Conservation (phyloP, 2,329 filamentous ascomycete genomes). For the Rutstroemia sp. region DNA sequence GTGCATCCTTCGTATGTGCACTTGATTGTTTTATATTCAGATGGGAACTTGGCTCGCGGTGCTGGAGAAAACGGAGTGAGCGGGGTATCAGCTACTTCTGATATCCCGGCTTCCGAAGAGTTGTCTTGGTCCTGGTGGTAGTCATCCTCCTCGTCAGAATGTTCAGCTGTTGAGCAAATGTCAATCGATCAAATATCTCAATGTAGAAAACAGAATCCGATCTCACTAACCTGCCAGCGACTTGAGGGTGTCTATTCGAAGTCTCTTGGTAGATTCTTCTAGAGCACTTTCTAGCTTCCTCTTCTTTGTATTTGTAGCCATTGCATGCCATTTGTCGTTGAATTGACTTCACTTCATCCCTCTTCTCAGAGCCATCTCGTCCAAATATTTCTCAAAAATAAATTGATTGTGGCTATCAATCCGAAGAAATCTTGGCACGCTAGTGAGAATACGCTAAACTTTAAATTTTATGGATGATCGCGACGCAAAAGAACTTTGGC, state of each 20-base stretch:
- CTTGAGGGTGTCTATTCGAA: slow-evolving; percentile 13
- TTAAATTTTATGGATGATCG: slow-evolving; percentile 5
- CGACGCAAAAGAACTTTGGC: slow-evolving; percentile 3
- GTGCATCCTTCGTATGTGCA: slow-evolving; percentile 69
- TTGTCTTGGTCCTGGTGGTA: slow-evolving; percentile 28
- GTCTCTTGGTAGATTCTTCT: slow-evolving; percentile 18
- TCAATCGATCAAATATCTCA: not conserved
- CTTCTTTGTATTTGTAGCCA: slow-evolving; percentile 21
- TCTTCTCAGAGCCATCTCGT: not conserved
- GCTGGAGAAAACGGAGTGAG: slow-evolving; percentile 43
- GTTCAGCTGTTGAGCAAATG: slow-evolving; percentile 17
- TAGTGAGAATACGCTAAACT: slow-evolving; percentile 8
- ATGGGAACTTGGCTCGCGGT: slow-evolving; percentile 47
- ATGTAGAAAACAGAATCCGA: slow-evolving; percentile 9
- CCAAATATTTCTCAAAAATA: slow-evolving; percentile 9
- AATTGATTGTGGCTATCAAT: slow-evolving; percentile 10
- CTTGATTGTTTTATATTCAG: slow-evolving; percentile 66
- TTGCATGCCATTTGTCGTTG: slow-evolving; percentile 8
- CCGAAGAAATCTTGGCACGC: slow-evolving; percentile 18
- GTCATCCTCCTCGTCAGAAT: slow-evolving; percentile 34
- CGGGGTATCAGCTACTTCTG: slow-evolving; percentile 35
- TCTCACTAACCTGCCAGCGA: slow-evolving; percentile 7
- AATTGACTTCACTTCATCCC: not conserved
- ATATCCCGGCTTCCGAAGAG: slow-evolving; percentile 29
- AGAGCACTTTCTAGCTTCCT: slow-evolving; percentile 15